Evolutionary conservation across 345 rosid species (phyloP).

Genomic region (Populus ilicifolia): DNA sequence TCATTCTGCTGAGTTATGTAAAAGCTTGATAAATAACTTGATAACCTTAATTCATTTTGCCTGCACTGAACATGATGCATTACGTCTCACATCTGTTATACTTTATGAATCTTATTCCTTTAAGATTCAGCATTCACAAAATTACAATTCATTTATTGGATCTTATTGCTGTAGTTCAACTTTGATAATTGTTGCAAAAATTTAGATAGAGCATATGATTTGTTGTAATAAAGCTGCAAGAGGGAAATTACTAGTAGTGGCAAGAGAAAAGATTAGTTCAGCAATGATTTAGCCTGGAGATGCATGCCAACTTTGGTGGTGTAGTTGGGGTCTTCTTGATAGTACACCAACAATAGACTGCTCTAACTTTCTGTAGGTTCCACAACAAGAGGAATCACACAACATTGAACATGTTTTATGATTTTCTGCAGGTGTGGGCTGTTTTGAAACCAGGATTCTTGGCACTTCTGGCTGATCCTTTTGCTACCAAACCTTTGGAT

Average conservation of each 20-base stretch:
- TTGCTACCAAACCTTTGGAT: slow-evolving; percentile 78
- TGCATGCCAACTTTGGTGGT: background rate
- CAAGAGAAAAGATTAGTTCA: background rate
- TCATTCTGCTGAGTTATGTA: background rate
- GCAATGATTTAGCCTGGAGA: background rate
- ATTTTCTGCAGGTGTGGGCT: slow-evolving; percentile 80
- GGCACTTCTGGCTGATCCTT: slow-evolving; percentile 84
- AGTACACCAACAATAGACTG: background rate
- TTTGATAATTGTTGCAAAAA: background rate
- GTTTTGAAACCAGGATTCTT: slow-evolving; percentile 95
- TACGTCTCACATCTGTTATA: background rate
- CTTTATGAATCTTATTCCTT: background rate
- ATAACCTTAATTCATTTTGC: background rate
- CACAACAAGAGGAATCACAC: background rate
- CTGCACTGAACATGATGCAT: background rate
- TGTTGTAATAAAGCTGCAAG: background rate
- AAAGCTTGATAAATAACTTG: background rate
- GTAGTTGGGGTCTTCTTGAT: background rate
- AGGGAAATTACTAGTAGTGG: background rate
- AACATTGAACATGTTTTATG: background rate
- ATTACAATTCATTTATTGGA: background rate
- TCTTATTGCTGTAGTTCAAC: background rate
- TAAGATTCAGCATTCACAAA: background rate
- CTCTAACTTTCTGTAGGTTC: background rate
- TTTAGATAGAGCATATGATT: background rate